Base-by-base conservation (phyloP, 73 alveolate species). In the Blepharisma stoltei region DNA sequence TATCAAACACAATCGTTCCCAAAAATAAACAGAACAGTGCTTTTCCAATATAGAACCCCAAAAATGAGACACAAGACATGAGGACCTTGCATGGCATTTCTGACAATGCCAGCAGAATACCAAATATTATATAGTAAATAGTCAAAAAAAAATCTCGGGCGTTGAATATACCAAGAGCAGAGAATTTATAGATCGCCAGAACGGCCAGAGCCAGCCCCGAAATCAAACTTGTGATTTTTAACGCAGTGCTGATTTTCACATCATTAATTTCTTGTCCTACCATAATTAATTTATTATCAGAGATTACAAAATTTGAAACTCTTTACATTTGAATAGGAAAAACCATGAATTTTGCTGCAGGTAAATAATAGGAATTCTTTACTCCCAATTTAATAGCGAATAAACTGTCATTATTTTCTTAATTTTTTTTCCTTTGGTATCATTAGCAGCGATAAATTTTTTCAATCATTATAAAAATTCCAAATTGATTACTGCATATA, bases 41-140 rank as follows among this genome's bases (percentile, higher is more conserved):
- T 25, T 60, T 60, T 60, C 73, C 73, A 8, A 60, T 14, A 60
- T 60, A 60, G 23, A 20, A 25, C 46, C 46, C 23, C 73, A 60
- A 60, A 4, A 60, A 60, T 8, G 11, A 25, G 23, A 60, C 14
- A 38, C 73, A 60, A 25, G 37, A 18, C 73, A 60, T 14, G 5
- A 60, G 73, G 2, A 1, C 23, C 14, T 60, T 38, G 5, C 73
- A 60, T 14, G 73, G 73, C 73, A 60, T 60, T 60, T 60, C 73
- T 18, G 73, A 60, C 14, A 60, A 60, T n/a, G 46, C 14, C 14
- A 60, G 46, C 73, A 60, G 23, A 25, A 60, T 18, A 14, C 73
- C 73, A 25, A 60, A 60, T 38, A 60, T 8, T 18, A 60, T 60
- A 25, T 60, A 60, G 23, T 60, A 60, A n/a, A 60, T 25, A 14